Percentiles rank a stretch among this genome's conserved stretches.
Conservation (phyloP, 139 green algal species). For the Chlorella sp. region DNA sequence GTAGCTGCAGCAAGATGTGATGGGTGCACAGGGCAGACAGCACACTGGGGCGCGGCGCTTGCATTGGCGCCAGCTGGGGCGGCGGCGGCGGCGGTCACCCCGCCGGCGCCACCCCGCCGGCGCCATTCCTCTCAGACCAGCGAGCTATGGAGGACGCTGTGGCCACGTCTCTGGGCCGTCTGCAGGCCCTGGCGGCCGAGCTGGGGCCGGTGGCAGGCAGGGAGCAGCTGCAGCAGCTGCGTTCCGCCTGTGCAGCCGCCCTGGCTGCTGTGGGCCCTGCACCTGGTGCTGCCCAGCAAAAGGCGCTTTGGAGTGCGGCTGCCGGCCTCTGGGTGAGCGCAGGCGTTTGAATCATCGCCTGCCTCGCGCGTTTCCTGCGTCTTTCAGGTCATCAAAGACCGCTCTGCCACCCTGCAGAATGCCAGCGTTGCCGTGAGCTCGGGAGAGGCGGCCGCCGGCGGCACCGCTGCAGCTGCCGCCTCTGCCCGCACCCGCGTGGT, state of each 20-base stretch:
- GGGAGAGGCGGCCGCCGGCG: too few relatives aligned
- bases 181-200: background rate
- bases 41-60: too few relatives aligned
- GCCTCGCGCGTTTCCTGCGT: background rate
- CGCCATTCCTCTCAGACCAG: background rate
- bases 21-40: too few relatives aligned
- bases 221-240: conserved; percentile 10
- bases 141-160: conserved; percentile 3
- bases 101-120: too few relatives aligned
- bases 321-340: conserved; percentile 15
- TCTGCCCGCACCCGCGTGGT: background rate
- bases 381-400: background rate
- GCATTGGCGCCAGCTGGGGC: too few relatives aligned
- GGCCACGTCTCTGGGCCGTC: background rate
- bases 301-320: conserved; percentile 9
- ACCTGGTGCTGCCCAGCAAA: background rate
- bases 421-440: conserved; percentile 15
- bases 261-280: background rate
- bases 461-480: background rate
- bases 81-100: too few relatives aligned
- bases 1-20: too few relatives aligned
- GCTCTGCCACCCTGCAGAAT: background rate
- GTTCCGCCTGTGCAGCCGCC: background rate
- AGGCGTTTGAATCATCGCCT: background rate
- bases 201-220: background rate